Evolutionary conservation across 2,329 filamentous ascomycete species (phyloP).

Genomic region (Aspergillus neotritici): DNA sequence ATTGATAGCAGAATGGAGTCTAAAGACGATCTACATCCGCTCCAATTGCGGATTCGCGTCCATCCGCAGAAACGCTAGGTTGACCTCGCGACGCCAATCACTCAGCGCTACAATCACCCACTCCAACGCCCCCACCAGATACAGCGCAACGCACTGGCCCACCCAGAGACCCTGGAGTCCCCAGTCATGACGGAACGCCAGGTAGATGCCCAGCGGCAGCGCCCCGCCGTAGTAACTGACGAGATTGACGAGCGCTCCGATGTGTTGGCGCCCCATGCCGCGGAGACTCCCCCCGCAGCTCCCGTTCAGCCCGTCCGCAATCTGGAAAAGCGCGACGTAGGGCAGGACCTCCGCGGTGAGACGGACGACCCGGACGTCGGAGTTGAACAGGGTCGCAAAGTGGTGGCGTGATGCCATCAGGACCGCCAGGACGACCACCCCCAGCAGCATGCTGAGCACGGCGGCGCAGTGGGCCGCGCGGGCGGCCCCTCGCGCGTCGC

Average conservation of each 20-base stretch:
- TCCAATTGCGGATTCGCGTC: constrained; percentile 43
- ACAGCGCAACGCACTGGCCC: constrained; percentile 74
- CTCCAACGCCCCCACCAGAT: constrained; percentile 70
- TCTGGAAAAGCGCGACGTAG: constrained; percentile 82
- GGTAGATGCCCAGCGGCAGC: constrained; percentile 72
- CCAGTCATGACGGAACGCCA: constrained; percentile 76
- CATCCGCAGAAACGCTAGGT: constrained; percentile 65
- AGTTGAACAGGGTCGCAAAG: constrained; percentile 75
- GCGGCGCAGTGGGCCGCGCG: constrained; percentile 71
- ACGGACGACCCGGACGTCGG: constrained; percentile 64
- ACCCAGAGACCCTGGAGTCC: constrained; percentile 75
- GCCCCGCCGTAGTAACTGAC: constrained; percentile 80
- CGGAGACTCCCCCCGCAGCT: constrained; percentile 74
- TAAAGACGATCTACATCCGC: constrained; percentile 12
- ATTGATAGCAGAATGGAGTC: not conserved
- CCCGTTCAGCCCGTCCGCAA: constrained; percentile 80
- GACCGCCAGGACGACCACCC: constrained; percentile 59
- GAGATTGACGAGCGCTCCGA: constrained; percentile 76
- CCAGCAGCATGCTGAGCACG: constrained; percentile 64
- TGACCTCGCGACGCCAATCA: constrained; percentile 69
- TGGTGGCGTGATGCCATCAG: constrained; percentile 66
- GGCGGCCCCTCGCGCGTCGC: constrained; percentile 59
- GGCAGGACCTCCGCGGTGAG: constrained; percentile 78
- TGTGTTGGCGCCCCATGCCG: constrained; percentile 81
- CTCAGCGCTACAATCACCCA: constrained; percentile 75